Base-by-base conservation (phyloP, 2,329 filamentous ascomycete species). In the Cladobotryum protrusum region DNA sequence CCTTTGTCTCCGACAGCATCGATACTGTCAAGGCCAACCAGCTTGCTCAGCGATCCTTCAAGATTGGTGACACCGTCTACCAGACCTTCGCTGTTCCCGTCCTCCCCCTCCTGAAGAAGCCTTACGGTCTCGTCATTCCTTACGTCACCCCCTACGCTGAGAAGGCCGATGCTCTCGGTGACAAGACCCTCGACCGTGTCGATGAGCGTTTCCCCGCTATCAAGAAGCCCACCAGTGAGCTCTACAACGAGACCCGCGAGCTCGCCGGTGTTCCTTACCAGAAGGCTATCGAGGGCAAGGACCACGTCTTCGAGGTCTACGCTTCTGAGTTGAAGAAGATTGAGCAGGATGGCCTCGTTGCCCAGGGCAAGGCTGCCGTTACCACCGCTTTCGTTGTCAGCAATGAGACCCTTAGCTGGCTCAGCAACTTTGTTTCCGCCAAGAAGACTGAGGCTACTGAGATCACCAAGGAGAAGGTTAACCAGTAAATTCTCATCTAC, bases 101-200 rank as follows among this genome's bases (percentile, higher is more conserved):
- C 56, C 72, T 92, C 49, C 87, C 88, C 24, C 67, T 57, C 50
- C 74, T 96, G 60, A 70, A 82, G 61, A 87, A 80, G 60, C 90
- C 91, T 34, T 92, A 89, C 73, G 77, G 81, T 63, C 93, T 32
- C 19, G 36, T 39, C 36, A 15, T 18, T 6, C 36, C 36, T 13
- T 14, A 88, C 67, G 79, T 95, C 56, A 83, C 84, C 47, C 91
- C 92, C 1, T 96, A 96, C 70, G 79, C 95, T 57, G 76, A 82
- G 66, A 89, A 85, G 68, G 91, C 84, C 63, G 93, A 97, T 67
- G 72, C 80, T 52, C 71, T 95, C 47, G 87, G 85, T 57, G 83
- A 89, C 68, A 76, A 81, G 65, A 81, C 85, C n/a, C 76, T 92
- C 56, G 73, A 69, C 60, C 81, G 78, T 62, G 73, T 92, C 59